Conservation (phyloP, 495 filamentous ascomycete species). For the Podospora pseudoanserina region DNA sequence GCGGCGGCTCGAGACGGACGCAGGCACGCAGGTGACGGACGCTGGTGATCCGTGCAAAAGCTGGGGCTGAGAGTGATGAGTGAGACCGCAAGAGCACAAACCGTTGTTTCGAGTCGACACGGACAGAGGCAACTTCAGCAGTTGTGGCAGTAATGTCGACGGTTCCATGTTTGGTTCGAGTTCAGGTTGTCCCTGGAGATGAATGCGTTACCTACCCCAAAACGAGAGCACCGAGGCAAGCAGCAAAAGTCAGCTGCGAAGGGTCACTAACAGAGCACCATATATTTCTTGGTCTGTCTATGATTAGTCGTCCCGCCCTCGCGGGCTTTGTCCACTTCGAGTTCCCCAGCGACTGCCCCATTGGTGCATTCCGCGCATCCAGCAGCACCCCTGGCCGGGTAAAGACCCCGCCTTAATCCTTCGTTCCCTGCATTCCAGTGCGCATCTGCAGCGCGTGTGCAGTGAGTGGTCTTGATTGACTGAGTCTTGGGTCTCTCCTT, state of each 20-base stretch:
- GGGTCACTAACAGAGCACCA: constrained; percentile 3
- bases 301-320: constrained; percentile 17
- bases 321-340: constrained; percentile 2
- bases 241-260: background rate
- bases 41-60: constrained; percentile 17
- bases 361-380: constrained; percentile 18
- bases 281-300: constrained; percentile 5
- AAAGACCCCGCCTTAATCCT: constrained; percentile 21
- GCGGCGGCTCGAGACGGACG: background rate
- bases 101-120: constrained; percentile 5
- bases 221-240: too few relatives aligned
- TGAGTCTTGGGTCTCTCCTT: background rate
- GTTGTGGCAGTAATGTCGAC: background rate
- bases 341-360: background rate
- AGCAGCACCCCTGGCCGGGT: constrained; percentile 9
- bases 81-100: background rate
- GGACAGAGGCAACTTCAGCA: background rate
- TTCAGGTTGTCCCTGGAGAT: background rate
- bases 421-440: constrained; percentile 12
- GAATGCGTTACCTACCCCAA: background rate
- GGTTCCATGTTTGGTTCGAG: background rate
- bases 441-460: constrained; percentile 1
- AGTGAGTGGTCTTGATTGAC: background rate
- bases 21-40: constrained; percentile 1
- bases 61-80: background rate